phyloP scores from a whole-genome alignment of 352 stramenopile species.

The Phytophthora macrochlamydospora region DNA sequence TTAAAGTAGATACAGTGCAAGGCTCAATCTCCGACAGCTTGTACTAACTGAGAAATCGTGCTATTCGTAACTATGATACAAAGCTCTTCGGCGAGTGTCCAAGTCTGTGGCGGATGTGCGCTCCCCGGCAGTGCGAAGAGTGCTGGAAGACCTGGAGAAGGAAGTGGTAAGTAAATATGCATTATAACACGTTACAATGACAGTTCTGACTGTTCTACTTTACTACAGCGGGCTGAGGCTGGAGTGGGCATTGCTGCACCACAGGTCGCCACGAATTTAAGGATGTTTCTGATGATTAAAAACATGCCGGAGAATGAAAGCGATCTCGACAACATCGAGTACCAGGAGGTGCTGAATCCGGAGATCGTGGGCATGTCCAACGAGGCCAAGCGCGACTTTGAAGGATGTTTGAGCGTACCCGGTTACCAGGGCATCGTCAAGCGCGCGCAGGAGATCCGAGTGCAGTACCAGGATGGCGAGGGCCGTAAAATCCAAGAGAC shows the following conservation, averaged over 20 bases:
- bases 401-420: constrained; percentile 84
- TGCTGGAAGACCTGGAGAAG: constrained; percentile 66
- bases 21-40: background rate
- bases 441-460: constrained; percentile 63
- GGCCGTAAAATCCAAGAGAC: constrained; percentile 61
- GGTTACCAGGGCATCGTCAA: constrained; percentile 80
- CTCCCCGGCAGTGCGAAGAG: constrained; percentile 45
- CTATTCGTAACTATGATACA: constrained; percentile 6
- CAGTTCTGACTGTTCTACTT: no score
- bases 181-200: no score
- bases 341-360: constrained; percentile 82
- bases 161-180: constrained; percentile 53
- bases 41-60: constrained; percentile 12
- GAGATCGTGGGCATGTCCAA: constrained; percentile 65
- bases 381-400: constrained; percentile 72
- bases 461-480: constrained; percentile 63
- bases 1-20: constrained; percentile 2
- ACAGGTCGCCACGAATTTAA: constrained; percentile 76
- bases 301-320: constrained; percentile 60
- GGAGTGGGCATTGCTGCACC: constrained; percentile 50
- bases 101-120: constrained; percentile 67
- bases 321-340: constrained; percentile 60
- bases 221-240: no score
- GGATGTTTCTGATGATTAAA: constrained; percentile 87
- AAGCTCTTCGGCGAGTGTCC: constrained; percentile 73